Percentiles rank a stretch among this genome's conserved stretches.
Evolutionary conservation across 495 filamentous ascomycete genomes (phyloP).

Genomic region (Oidiodendron maius): DNA sequence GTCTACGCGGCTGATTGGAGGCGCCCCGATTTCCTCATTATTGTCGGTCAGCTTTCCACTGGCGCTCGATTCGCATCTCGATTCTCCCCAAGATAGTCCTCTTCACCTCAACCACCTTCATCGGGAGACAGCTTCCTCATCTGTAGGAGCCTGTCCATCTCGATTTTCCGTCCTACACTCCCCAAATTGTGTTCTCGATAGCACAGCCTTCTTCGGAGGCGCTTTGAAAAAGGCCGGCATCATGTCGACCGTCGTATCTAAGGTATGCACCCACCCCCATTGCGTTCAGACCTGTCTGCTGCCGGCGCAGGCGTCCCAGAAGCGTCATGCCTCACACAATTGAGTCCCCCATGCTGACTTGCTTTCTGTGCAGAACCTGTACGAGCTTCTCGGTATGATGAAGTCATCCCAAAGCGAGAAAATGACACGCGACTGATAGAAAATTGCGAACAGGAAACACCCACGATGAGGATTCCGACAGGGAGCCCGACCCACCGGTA

Average conservation of each 20-base stretch:
- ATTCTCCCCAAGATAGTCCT: no score
- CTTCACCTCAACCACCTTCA: neutral
- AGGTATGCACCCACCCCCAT: constrained; percentile 38
- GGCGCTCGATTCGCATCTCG: no score
- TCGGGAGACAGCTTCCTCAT: constrained; percentile 29
- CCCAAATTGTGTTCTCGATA: constrained; percentile 27
- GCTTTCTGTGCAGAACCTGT: constrained; percentile 62
- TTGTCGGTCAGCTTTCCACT: no score
- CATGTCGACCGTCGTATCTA: constrained; percentile 56
- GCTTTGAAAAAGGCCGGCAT: constrained; percentile 39
- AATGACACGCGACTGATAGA: constrained; percentile 24
- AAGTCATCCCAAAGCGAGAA: constrained; percentile 23
- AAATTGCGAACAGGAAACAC: constrained; percentile 65
- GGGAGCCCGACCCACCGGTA: constrained; percentile 67
- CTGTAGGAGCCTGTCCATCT: constrained; percentile 27
- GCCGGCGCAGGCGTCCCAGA: neutral
- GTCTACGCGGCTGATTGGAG: neutral
- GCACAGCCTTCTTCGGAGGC: constrained; percentile 41
- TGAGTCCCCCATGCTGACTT: no score
- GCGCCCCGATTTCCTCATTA: no score
- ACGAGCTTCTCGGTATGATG: constrained; percentile 79
- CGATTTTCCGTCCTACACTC: constrained; percentile 10
- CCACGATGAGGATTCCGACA: constrained; percentile 77
- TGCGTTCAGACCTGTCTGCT: neutral
- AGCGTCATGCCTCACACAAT: constrained; percentile 26